Evolutionary conservation across 768 basidiomycete genomes (phyloP), one percentile per base, ranked within the genome.

Genomic region (Suillus ampliporus): DNA sequence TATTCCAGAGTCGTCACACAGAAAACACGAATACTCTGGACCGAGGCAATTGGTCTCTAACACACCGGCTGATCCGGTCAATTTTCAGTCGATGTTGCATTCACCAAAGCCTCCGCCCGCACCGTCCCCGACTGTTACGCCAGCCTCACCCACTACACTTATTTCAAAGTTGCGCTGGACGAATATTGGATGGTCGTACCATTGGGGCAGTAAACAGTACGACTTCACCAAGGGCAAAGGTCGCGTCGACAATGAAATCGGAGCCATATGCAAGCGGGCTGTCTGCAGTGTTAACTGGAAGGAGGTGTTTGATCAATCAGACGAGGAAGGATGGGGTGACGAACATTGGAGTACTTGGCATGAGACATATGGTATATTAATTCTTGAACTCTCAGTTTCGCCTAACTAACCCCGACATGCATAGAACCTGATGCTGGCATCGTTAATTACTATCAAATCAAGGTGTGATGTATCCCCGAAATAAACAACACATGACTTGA

Each of bases 191-290:
- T 92, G 92, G 88, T 92, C 86, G 58, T 99, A 99, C 75, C 94
- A 99, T 78, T 98, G 97, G 97, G 92, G 93, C 3, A 92, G 88
- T 34, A 99, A 99, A 70, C 89, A 92, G 62, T 99, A 99, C 71
- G 94, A 97, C 70, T 95, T 97, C 67, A 83, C 86, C 1, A 87
- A 83, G 58, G 86, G 86, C 3, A 86, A 84, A 61, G 89, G 86
- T 0, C 79, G 80, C 0, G 86, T 98, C 50, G 85, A 89, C 52
- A 67, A 76, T 2, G 77, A 80, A 8, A 72, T 97, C 38, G 77
- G 81, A 13, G 68, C 78, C 9, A 70, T 92, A 2, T 97, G 95
- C 71, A 82, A 79, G 54, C 71, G 77, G 4, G 87, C 89, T 6
- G 91, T 95, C 3, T 69, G 73, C 2, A 67, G 77, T 0, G 84